phyloP scores from a whole-genome alignment of 371 early-diverging fungal genomes.

The Amoeboaphelidium protococcarum region DNA sequence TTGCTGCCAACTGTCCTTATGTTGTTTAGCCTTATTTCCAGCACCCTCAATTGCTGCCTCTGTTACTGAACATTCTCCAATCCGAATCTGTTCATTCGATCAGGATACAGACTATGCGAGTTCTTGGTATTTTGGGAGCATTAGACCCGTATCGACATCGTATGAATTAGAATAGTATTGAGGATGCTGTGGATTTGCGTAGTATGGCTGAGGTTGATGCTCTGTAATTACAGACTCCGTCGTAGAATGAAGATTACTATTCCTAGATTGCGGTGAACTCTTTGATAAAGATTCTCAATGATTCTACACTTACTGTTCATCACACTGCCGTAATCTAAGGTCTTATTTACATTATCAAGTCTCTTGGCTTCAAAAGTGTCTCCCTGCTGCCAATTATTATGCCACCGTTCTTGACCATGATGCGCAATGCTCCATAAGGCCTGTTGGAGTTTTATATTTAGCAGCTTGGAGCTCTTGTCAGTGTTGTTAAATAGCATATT shows the following conservation, averaged over 20 bases:
- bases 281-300: conserved; percentile 62
- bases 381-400: conserved; percentile 28
- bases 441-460: conserved; percentile 75
- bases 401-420: conserved; percentile 34
- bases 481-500: conserved; percentile 71
- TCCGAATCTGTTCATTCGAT: conserved; percentile 41
- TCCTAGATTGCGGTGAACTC: conserved; percentile 64
- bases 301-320: conserved; percentile 45
- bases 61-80: conserved; percentile 52
- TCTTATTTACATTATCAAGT: conserved; percentile 73
- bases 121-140: conserved; percentile 83
- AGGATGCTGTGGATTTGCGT: no score
- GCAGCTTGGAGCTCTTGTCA: conserved; percentile 49
- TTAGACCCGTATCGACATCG: conserved; percentile 80
- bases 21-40: conserved; percentile 73
- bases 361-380: conserved; percentile 36
- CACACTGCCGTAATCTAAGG: conserved; percentile 76
- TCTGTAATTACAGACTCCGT: no score
- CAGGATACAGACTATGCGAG: conserved; percentile 55
- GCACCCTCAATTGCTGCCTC: conserved; percentile 55
- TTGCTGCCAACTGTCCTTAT: conserved; percentile 58
- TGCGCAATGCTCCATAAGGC: conserved; percentile 38
- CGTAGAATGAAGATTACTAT: conserved; percentile 52
- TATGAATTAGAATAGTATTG: conserved; percentile 9
- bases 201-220: no score